Evolutionary conservation across 1,284 basidiomycete genomes (phyloP), one percentile per base, ranked within the genome.

Genomic region (Rhodotorula sp.): DNA sequence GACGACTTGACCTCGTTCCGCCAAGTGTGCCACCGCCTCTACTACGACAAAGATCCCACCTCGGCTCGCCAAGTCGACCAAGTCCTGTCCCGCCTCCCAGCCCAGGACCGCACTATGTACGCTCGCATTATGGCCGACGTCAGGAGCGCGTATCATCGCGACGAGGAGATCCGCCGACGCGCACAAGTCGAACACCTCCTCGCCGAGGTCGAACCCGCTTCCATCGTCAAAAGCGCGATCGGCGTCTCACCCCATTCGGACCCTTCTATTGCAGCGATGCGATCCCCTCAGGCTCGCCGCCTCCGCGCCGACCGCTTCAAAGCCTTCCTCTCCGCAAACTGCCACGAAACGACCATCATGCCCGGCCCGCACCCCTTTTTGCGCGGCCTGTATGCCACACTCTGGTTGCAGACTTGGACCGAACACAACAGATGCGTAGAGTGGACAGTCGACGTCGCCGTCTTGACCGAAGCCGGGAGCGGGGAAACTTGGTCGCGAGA

Each of bases 361-460:
- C 69, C 71, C 0, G 69, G 70, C 3, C 58, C 64, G 23, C 67
- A 70, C 54, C 74, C 77, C 5, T 78, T 78, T 59, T 77, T 76
- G 43, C 55, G 63, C 21, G 66, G 62, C 4, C 21, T 78, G 5
- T 77, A 68, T 47, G 76, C 64, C 0, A 66, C 66, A 19, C 57
- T 78, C 47, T 72, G 66, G 66, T 34, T 77, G 15, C 70, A 76
- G 52, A 69, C 66, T n/a, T 67, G 71, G 2, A 72, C 70, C 19
- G 70, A 76, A 0, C 74, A 69, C 16, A 61, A 28, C 58, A 57
- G 71, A 48, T 58, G 74, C 56, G 70, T 78, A 14, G 74, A 74
- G 59, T 78, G 77, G 77, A 69, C 70, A 31, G 70, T 78, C 28
- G 76, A 78, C 56, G 59, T 77, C 1, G 72, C 71, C 5, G 70